Percentiles rank a stretch among this genome's conserved stretches.
phyloP scores from a whole-genome alignment of 495 filamentous ascomycete genomes.

The Aspergillus panamensis region DNA sequence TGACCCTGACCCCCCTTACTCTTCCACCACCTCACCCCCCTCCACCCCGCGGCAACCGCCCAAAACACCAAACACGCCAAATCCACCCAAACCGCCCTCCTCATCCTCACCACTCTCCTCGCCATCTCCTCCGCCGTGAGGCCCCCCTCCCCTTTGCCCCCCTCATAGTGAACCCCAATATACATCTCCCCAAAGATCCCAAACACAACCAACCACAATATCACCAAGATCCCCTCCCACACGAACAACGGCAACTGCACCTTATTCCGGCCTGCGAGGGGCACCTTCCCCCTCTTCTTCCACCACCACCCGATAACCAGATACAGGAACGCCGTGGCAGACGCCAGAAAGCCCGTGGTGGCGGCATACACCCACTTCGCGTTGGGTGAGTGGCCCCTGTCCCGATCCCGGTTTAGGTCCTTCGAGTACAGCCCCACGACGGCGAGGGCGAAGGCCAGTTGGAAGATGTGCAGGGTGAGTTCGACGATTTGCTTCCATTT shows the following conservation, averaged over 20 bases:
- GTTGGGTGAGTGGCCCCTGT: conserved; percentile 48
- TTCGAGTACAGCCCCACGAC: conserved; percentile 76
- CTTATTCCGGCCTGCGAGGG: conserved; percentile 2
- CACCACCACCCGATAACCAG: conserved; percentile 53
- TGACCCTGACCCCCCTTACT: conserved; percentile 10
- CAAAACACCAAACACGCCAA: conserved; percentile 69
- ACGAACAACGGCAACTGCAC: conserved; percentile 48
- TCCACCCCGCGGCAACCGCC: conserved; percentile 53
- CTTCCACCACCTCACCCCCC: conserved; percentile 39
- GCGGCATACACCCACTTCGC: conserved; percentile 77
- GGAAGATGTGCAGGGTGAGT: conserved; percentile 59
- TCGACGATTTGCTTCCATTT: conserved; percentile 23
- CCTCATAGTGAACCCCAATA: conserved; percentile 61
- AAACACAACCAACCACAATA: conserved; percentile 78
- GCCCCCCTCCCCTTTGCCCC: conserved; percentile 47
- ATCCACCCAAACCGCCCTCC: conserved; percentile 83
- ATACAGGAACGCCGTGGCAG: conserved; percentile 59
- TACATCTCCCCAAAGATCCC: conserved; percentile 79
- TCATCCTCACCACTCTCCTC: conserved; percentile 64
- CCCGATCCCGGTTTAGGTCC: conserved; percentile 59
- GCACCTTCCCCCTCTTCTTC: conserved; percentile 20
- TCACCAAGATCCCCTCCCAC: conserved; percentile 66
- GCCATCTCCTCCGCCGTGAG: not conserved
- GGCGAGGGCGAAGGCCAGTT: conserved; percentile 69
- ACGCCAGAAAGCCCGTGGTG: conserved; percentile 57